phyloP scores from a whole-genome alignment of 2,329 filamentous ascomycete genomes.

The Nigrospora osmanthi region DNA sequence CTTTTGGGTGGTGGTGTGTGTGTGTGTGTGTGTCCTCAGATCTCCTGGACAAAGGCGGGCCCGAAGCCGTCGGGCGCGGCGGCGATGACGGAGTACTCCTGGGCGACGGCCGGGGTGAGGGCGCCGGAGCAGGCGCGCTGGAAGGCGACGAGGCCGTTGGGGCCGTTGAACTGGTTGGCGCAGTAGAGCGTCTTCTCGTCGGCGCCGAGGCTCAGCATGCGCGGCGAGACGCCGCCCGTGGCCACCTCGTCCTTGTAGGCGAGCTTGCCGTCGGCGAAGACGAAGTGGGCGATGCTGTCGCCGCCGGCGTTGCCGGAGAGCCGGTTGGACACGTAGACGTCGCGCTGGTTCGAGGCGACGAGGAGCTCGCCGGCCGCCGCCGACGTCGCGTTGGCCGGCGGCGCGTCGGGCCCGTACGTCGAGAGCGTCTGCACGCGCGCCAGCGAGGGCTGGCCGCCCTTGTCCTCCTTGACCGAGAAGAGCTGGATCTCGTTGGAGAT shows the following conservation, averaged over 20 bases:
- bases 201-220: conserved; percentile 35
- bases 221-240: conserved; percentile 25
- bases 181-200: conserved; percentile 29
- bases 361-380: conserved; percentile 38
- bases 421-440: conserved; percentile 26
- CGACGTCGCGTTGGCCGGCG: conserved; percentile 24
- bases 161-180: conserved; percentile 35
- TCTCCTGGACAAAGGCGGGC: conserved; percentile 19
- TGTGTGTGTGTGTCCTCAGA: conserved; percentile 4
- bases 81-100: conserved; percentile 8
- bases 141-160: conserved; percentile 30
- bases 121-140: conserved; percentile 14
- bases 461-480: conserved; percentile 26
- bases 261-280: conserved; percentile 16
- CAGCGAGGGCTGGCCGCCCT: conserved; percentile 25
- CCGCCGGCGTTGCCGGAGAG: conserved; percentile 30
- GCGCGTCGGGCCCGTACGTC: conserved; percentile 27
- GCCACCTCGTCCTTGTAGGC: conserved; percentile 13
- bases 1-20: too few relatives aligned
- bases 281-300: conserved; percentile 41
- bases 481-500: conserved; percentile 34
- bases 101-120: conserved; percentile 12
- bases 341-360: conserved; percentile 29
- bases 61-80: conserved; percentile 10
- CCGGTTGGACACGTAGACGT: conserved; percentile 46